Evolutionary conservation across 257 asterid species (phyloP).

Genomic region (Scutellaria minor): DNA sequence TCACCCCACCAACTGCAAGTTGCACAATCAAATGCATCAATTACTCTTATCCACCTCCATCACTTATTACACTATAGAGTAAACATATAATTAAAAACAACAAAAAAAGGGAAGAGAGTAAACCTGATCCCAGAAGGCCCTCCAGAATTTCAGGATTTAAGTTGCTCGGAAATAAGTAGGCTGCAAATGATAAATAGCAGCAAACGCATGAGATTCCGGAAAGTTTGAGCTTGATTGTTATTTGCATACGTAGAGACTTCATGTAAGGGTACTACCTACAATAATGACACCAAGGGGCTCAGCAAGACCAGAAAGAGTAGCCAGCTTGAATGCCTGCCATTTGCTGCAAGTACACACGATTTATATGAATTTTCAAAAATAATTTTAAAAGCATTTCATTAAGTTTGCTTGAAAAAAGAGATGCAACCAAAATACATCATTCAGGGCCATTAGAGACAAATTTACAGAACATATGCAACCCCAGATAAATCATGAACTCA

Average conservation of each 20-base stretch:
- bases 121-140: conserved; percentile 96
- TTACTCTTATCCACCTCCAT: conserved; percentile 15
- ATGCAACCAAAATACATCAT: not conserved
- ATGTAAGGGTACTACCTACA: conserved; percentile 66
- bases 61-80: not conserved
- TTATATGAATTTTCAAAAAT: conserved; percentile 1
- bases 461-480: not conserved
- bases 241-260: not conserved
- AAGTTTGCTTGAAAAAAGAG: not conserved
- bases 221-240: not conserved
- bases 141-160: conserved; percentile 85
- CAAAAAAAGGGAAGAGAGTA: not conserved
- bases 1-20: conserved; percentile 43
- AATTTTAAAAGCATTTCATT: not conserved
- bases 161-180: conserved; percentile 90
- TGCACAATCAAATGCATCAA: conserved; percentile 22
- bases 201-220: conserved; percentile 10
- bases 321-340: conserved; percentile 99
- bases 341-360: conserved; percentile 54
- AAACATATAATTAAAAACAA: too few species aligned
- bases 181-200: conserved; percentile 52
- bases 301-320: conserved; percentile 93
- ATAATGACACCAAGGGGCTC: conserved; percentile 98
- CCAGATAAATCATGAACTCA: not conserved
- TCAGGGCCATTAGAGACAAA: not conserved